phyloP scores from a whole-genome alignment of 2,329 filamentous ascomycete species.

The Massarina eburnea region DNA sequence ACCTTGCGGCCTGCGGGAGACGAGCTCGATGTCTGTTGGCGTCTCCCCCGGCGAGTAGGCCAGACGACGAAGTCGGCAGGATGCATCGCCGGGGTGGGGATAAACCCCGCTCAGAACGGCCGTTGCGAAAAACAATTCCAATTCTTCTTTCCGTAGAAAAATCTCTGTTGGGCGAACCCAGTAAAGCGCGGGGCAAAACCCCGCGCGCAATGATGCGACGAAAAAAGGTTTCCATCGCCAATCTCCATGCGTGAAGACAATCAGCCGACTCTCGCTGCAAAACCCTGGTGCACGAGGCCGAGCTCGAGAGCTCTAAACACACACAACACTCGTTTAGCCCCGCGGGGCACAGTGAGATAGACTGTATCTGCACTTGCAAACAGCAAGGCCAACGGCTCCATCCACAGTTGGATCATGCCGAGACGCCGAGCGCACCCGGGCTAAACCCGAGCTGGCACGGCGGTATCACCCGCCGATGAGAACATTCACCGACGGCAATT shows the following conservation, averaged over 20 bases:
- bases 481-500: no score
- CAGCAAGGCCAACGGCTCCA: not conserved
- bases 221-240: no score
- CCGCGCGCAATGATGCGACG: no score
- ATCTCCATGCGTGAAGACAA: no score
- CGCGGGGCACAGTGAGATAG: no score
- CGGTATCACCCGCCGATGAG: not conserved
- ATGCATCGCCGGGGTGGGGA: conserved; percentile 17
- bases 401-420: not conserved
- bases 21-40: conserved; percentile 28
- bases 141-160: conserved; percentile 4
- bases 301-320: no score
- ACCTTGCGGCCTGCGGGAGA: conserved; percentile 30
- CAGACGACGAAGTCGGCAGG: conserved; percentile 19
- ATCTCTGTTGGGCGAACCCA: not conserved
- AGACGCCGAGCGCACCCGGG: not conserved
- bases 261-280: no score
- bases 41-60: conserved; percentile 26
- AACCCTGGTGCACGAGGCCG: no score
- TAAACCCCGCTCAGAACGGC: conserved; percentile 22
- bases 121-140: conserved; percentile 7
- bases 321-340: no score
- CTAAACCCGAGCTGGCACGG: not conserved
- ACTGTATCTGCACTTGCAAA: no score
- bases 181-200: not conserved